Conservation (phyloP, 148 eudicot genomes). For the Camellia sinensis region DNA sequence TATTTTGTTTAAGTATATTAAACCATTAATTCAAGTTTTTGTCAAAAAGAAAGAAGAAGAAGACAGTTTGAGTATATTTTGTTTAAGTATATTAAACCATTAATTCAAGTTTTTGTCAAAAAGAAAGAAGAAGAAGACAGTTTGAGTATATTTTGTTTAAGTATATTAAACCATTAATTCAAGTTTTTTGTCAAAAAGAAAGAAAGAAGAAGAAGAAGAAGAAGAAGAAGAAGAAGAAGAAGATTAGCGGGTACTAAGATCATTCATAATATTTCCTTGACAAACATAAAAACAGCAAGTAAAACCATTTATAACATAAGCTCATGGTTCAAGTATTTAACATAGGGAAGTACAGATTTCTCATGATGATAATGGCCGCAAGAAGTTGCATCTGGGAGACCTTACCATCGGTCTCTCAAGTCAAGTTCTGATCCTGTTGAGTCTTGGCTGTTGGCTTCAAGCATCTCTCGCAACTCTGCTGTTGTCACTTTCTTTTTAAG, state of each 20-base stretch:
- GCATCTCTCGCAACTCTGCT: slow-evolving; percentile 78
- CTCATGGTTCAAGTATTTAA: neutral
- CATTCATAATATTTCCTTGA: neutral
- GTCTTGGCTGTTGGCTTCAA: slow-evolving; percentile 73
- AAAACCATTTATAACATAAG: neutral
- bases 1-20: too few species aligned
- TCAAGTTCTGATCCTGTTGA: slow-evolving; percentile 83
- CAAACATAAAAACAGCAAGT: neutral
- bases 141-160: too few species aligned
- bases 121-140: too few species aligned
- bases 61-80: neutral
- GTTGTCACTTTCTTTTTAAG: slow-evolving; percentile 72
- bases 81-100: neutral
- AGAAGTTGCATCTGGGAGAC: slow-evolving; percentile 7
- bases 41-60: too few species aligned
- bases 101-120: slow-evolving; percentile 1
- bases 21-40: too few species aligned
- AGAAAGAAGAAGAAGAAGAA: too few species aligned
- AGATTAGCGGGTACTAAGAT: too few species aligned
- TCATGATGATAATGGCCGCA: neutral
- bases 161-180: too few species aligned
- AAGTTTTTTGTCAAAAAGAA: too few species aligned
- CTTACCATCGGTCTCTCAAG: slow-evolving; percentile 87
- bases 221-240: too few species aligned
- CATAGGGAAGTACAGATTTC: neutral